Percentiles rank a stretch among this genome's conserved stretches.
These are phyloP conservation scores for Artomyces pyxidatus DNA, from an alignment of 768 basidiomycete species.

Conservation along the genomic window DNA sequence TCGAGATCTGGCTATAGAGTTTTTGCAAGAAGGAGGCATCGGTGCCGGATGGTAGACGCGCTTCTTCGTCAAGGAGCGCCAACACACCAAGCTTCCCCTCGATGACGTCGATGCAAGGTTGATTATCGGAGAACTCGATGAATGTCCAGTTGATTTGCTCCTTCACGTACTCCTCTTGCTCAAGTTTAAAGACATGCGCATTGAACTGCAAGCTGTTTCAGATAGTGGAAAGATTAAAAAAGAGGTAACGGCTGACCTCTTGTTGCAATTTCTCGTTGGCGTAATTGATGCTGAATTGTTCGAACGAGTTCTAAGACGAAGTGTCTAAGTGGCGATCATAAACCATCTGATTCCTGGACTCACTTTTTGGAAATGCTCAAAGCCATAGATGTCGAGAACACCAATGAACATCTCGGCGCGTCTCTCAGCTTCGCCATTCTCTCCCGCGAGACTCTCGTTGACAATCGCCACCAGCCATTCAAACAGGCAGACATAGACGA, in stretches of 20 bases:
- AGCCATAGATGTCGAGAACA: constrained; percentile 96
- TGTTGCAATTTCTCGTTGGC: constrained; percentile 98
- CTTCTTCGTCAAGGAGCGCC: constrained; percentile 94
- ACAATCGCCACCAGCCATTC: constrained; percentile 98
- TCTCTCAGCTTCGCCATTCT: constrained; percentile 83
- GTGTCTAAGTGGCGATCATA: background rate
- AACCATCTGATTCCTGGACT: background rate
- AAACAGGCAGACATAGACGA: constrained; percentile 96
- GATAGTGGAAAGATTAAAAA: background rate
- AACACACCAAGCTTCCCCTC: constrained; percentile 96
- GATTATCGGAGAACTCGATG: constrained; percentile 98
- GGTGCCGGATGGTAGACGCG: constrained; percentile 87
- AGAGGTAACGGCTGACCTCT: constrained; percentile 50
- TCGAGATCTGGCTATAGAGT: constrained; percentile 75
- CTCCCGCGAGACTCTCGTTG: constrained; percentile 95
- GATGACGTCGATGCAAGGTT: constrained; percentile 97
- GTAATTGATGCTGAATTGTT: constrained; percentile 99
- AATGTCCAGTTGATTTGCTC: constrained; percentile 99
- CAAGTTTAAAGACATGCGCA: constrained; percentile 97
- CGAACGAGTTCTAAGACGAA: constrained; percentile 64
- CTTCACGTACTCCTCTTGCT: constrained; percentile 98
- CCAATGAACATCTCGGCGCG: constrained; percentile 98
- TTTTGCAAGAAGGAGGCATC: constrained; percentile 93
- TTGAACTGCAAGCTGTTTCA: constrained; percentile 62
- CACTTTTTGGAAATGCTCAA: constrained; percentile 95